Base-by-base conservation (phyloP, 345 rosid species). In the Populus nigra region DNA sequence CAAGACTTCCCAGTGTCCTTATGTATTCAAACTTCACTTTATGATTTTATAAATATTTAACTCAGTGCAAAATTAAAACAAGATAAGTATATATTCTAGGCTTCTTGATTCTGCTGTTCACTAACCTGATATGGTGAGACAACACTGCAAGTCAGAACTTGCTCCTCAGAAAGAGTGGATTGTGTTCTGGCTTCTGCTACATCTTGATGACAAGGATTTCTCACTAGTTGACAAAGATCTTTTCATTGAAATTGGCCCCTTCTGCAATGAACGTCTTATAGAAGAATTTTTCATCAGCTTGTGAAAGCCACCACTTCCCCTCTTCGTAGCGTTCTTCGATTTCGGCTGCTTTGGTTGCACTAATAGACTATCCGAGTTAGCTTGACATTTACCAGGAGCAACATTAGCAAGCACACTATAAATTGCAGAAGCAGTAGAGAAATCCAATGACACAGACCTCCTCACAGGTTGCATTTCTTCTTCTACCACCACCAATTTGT, bases 381-480 rank as follows among this genome's bases (percentile, higher is more conserved):
- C 74, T 50, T 47, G 59, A 20, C 49, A 38, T 71, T 84, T 76
- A 57, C 49, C 73, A 17, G 45, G 59, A 20, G 53, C 33, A n/a
- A 67, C 27, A 73, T 69, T 43, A 36, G 77, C 75, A 12, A 82
- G 79, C 16, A 67, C 62, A n/a, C 17, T 23, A 23, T 76, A 73
- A 59, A 82, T 76, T 65, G 69, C 65, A 8, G 53, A 6, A 25
- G 88, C 84, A 53, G 89, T 74, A 50, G 83, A 72, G 22, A 74
- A 80, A 86, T 85, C 90, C 83, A 90, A 72, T 0, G 94, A 93
- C 66, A 83, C 75, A 1, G 95, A 93, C 73, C 94, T 81, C 86
- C 89, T 88, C 73, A 79, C 65, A 5, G 84, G 74, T 59, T 80
- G 83, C 71, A 73, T 41, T 38, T 75, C 79, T 18, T 65, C 84